Conservation (phyloP, 225 moss, liverwort and hornwort species). For the Marchantia paleacea region DNA sequence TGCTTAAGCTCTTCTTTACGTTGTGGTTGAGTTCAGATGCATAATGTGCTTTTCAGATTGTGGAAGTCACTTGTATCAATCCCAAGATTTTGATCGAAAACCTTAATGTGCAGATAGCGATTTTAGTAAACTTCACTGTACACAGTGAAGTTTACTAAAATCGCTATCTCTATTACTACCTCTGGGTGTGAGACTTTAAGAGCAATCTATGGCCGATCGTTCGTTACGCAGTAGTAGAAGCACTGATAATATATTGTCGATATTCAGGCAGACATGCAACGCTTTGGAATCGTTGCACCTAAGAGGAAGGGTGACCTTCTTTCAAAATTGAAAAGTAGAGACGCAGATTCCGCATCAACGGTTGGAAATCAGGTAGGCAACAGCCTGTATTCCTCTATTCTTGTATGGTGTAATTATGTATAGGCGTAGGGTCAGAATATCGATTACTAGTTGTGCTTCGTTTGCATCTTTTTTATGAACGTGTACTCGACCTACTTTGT, state of each 20-base stretch:
- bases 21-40: too few relatives aligned
- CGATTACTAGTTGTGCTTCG: background rate
- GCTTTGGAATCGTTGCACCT: conserved; percentile 43
- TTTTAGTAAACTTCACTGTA: too few relatives aligned
- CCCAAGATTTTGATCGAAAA: too few relatives aligned
- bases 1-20: too few relatives aligned
- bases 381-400: background rate
- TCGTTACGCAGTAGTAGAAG: background rate
- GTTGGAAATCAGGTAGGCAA: conserved; percentile 50
- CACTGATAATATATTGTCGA: background rate
- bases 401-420: background rate
- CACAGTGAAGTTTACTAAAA: too few relatives aligned
- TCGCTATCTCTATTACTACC: too few relatives aligned
- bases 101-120: too few relatives aligned
- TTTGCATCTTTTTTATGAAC: too few relatives aligned
- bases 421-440: background rate
- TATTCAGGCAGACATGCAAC: conserved; percentile 78
- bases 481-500: background rate
- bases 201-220: too few relatives aligned
- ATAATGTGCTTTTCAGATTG: background rate
- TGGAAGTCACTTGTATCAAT: background rate
- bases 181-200: too few relatives aligned
- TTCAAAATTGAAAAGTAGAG: conserved; percentile 37
- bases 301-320: conserved; percentile 49
- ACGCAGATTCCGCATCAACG: conserved; percentile 31